Conservation (phyloP, 257 asterid species). For the Fraxinus anomala region DNA sequence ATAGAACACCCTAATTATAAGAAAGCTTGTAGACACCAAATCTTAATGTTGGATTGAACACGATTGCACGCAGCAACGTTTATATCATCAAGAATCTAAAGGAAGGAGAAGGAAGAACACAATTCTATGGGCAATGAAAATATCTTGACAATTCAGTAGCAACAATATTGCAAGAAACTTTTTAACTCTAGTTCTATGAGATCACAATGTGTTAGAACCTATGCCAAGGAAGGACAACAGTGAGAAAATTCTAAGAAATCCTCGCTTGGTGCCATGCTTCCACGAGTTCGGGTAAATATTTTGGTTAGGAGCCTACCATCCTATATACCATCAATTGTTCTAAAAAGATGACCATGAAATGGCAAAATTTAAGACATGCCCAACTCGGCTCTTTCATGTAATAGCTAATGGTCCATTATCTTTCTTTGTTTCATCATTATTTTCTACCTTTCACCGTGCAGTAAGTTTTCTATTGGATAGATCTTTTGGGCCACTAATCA, state of each 20-base stretch:
- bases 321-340: slow-evolving; percentile 42
- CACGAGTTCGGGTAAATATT: slow-evolving; percentile 24
- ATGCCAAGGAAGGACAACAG: slow-evolving; percentile 8
- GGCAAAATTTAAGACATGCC: slow-evolving; percentile 14
- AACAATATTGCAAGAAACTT: slow-evolving; percentile 12
- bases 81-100: not conserved
- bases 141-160: slow-evolving; percentile 12
- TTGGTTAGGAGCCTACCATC: slow-evolving; percentile 35
- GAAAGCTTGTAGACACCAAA: no score
- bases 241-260: slow-evolving; percentile 24
- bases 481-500: slow-evolving; percentile 31
- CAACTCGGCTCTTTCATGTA: slow-evolving; percentile 26
- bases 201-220: slow-evolving; percentile 43
- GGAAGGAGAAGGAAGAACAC: not conserved
- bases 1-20: no score
- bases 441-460: slow-evolving; percentile 8
- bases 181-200: slow-evolving; percentile 49
- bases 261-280: slow-evolving; percentile 34
- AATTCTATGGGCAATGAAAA: slow-evolving; percentile 16
- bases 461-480: slow-evolving; percentile 18
- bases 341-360: not conserved
- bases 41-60: no score
- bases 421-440: not conserved
- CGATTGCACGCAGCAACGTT: not conserved
- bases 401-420: not conserved